Evolutionary conservation across 441 rosid species (phyloP).

Genomic region (Monsonia emarginata): DNA sequence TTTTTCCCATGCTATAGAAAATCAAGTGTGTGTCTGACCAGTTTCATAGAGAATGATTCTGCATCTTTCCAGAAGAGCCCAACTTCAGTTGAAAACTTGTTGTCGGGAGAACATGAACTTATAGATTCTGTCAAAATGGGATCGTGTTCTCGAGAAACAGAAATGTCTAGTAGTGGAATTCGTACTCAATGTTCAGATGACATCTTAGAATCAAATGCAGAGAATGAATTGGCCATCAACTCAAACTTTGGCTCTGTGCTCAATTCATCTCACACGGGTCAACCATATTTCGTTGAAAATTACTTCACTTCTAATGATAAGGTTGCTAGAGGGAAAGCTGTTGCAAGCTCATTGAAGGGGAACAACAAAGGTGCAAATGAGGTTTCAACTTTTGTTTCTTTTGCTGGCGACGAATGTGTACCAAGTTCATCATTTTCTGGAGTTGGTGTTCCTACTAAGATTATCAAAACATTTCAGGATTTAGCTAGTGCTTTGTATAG

Average conservation of each 20-base stretch:
- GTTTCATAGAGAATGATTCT: conserved; percentile 9
- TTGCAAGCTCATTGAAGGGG: conserved; percentile 15
- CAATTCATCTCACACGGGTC: conserved; percentile 14
- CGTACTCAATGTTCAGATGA: conserved; percentile 14
- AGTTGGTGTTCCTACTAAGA: conserved; percentile 20
- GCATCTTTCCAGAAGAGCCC: conserved; percentile 18
- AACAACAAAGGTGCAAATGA: conserved; percentile 4
- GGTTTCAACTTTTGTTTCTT: conserved; percentile 19
- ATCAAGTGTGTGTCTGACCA: conserved; percentile 11
- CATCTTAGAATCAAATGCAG: conserved; percentile 12
- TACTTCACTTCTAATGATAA: conserved; percentile 21
- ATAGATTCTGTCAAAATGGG: conserved; percentile 9
- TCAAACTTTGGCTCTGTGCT: conserved; percentile 17
- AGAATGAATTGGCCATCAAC: conserved; percentile 12
- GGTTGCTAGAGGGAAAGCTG: conserved; percentile 19
- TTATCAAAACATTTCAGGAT: conserved; percentile 14
- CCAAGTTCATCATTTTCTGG: conserved; percentile 18
- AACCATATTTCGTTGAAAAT: conserved; percentile 13
- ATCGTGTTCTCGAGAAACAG: conserved; percentile 13
- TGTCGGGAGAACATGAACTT: conserved; percentile 18
- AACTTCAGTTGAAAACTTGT: conserved; percentile 20
- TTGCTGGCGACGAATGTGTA: conserved; percentile 17
- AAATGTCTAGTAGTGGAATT: conserved; percentile 8
- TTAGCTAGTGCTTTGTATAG: conserved; percentile 16
- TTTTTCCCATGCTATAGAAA: conserved; percentile 27